Evolutionary conservation across 768 basidiomycete species (phyloP).

Genomic region (Pulveroboletus ravenelii): DNA sequence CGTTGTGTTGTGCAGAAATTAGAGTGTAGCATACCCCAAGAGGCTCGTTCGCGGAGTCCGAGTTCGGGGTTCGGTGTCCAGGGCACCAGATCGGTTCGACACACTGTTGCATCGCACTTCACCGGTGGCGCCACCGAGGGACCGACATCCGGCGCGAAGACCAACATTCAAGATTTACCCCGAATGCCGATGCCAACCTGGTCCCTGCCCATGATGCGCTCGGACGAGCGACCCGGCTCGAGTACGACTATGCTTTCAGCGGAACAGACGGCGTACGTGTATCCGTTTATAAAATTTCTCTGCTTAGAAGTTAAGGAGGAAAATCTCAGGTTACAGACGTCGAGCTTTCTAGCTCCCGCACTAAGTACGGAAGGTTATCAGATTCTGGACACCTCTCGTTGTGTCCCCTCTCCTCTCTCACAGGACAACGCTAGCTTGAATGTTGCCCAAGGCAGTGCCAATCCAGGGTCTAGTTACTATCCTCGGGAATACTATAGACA

Average conservation of each 20-base stretch:
- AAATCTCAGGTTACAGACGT: constrained; percentile 4
- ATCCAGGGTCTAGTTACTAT: constrained; percentile 1
- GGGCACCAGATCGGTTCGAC: constrained; percentile 5
- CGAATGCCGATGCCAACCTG: constrained; percentile 1
- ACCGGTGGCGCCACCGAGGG: constrained; percentile 7
- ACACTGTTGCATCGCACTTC: neutral
- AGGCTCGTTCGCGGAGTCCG: constrained; percentile 22
- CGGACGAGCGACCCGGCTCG: constrained; percentile 7
- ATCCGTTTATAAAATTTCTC: neutral
- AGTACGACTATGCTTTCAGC: neutral
- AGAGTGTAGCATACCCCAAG: constrained; percentile 12
- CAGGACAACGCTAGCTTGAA: constrained; percentile 6
- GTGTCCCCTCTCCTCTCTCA: neutral
- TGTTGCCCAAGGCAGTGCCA: neutral
- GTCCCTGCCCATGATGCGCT: neutral
- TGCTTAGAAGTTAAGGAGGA: neutral
- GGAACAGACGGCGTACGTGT: constrained; percentile 12
- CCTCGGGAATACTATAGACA: constrained; percentile 7
- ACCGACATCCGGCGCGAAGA: neutral
- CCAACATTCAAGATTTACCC: constrained; percentile 1
- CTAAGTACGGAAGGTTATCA: constrained; percentile 3
- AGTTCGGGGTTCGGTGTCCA: constrained; percentile 7
- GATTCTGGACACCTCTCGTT: constrained; percentile 8
- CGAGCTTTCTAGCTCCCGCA: neutral
- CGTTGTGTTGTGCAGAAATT: constrained; percentile 16